These are phyloP conservation scores for Knufia fluminis DNA, from an alignment of 2,329 filamentous ascomycete species.

Conservation along the genomic window DNA sequence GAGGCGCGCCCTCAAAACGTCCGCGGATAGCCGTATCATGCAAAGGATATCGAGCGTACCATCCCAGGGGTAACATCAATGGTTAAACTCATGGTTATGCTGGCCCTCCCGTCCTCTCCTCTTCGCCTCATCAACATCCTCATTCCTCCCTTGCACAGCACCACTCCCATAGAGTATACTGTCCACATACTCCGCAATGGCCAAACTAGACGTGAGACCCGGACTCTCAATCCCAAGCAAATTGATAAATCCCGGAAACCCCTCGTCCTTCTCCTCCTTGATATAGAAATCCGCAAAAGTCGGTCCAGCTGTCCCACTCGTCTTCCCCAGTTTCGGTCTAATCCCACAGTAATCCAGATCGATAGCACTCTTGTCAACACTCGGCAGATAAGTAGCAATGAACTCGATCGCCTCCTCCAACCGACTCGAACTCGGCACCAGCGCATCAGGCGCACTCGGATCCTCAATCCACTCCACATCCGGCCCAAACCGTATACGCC, in stretches of 20 bases:
- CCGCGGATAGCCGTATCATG: too few species aligned
- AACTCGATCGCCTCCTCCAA: slow-evolving; percentile 60
- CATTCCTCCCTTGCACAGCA: slow-evolving; percentile 5
- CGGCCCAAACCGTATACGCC: slow-evolving; percentile 80
- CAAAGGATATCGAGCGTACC: too few species aligned
- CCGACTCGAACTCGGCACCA: slow-evolving; percentile 56
- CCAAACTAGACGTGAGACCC: slow-evolving; percentile 75
- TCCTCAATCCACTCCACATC: slow-evolving; percentile 89
- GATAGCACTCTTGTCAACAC: slow-evolving; percentile 56
- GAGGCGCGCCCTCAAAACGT: too few species aligned
- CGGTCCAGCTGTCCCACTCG: slow-evolving; percentile 43
- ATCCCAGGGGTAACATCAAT: too few species aligned
- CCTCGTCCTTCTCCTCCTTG: slow-evolving; percentile 59
- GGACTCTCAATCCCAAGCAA: slow-evolving; percentile 89
- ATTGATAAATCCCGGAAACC: slow-evolving; percentile 76
- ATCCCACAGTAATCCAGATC: slow-evolving; percentile 84
- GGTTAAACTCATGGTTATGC: not conserved
- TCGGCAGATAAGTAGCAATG: slow-evolving; percentile 71
- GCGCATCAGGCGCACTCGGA: slow-evolving; percentile 51
- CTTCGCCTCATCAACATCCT: slow-evolving; percentile 3
- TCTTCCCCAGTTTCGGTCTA: slow-evolving; percentile 66
- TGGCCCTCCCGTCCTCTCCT: slow-evolving; percentile 5
- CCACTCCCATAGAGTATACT: slow-evolving; percentile 40
- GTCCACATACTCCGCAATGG: slow-evolving; percentile 71
- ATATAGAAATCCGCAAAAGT: slow-evolving; percentile 82